Evolutionary conservation across 768 basidiomycete genomes (phyloP), one percentile per base, ranked within the genome.

Genomic region (Hericium erinaceus): DNA sequence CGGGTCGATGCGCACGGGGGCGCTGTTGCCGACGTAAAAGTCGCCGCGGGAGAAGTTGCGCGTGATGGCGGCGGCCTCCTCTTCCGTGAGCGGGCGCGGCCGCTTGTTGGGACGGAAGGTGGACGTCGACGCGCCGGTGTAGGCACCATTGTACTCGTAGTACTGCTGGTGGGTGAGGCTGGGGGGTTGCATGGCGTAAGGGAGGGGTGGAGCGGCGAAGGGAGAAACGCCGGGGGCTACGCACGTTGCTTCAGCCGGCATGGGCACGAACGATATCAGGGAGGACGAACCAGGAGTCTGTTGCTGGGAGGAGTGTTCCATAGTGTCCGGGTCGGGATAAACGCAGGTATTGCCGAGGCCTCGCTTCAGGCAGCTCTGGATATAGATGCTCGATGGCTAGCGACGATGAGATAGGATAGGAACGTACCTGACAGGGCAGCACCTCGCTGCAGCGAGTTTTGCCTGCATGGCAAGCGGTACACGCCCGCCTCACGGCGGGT

Each of bases 381-480:
- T 22, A 53, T 18, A 54, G 26, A 24, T 48, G 24, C 38, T 38
- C n/a, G 41, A 48, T 33, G 44, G n/a, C 44, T 51, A 39, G 22
- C 22, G 52, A 38, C 33, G 59, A 57, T 20, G 59, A 18, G 54
- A 12, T 60, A 66, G 38, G 49, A 57, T 52, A 48, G 53, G 48
- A 33, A 13, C 71, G 11, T 61, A 86, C 87, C 81, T 89, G 88
- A 71, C 89, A 91, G 8, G 89, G 89, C 18, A 91, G 77, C 38
- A 82, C 82, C 71, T 91, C 89, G 64, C 86, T 89, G 65, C 89
- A 91, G 64, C 88, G 75, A 12, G 89, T 91, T 73, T 91, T 91
- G 54, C 89, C 89, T 53, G 86, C 75, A 70, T 91, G 89, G 71
- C 89, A 91, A 13, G 89, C 85, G 40, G 83, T 79, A 62, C 89